phyloP scores from a whole-genome alignment of 495 filamentous ascomycete species.

The Penicillium bialowiezense region DNA sequence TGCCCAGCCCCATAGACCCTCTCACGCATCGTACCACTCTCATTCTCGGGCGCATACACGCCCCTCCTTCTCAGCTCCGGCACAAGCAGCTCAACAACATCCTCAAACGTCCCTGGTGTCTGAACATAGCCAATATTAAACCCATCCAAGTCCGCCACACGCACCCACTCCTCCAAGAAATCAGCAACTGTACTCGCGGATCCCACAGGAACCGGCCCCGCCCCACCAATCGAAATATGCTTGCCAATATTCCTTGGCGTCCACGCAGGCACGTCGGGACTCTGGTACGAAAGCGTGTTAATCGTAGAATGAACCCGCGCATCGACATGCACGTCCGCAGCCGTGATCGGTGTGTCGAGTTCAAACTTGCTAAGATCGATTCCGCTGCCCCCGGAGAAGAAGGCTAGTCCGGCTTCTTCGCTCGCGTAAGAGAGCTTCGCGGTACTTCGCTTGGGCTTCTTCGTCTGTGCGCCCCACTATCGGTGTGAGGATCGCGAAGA shows the following conservation, averaged over 20 bases:
- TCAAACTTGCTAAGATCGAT: conserved; percentile 32
- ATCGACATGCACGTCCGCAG: conserved; percentile 10
- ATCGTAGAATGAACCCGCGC: conserved; percentile 8
- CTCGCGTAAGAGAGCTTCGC: conserved; percentile 32
- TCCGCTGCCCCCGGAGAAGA: conserved; percentile 43
- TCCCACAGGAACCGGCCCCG: conserved; percentile 13
- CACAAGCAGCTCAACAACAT: conserved; percentile 42
- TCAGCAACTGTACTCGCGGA: background rate
- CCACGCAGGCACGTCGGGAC: conserved; percentile 17
- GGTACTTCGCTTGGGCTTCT: conserved; percentile 40
- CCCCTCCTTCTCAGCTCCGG: conserved; percentile 12
- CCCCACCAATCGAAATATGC: conserved; percentile 13
- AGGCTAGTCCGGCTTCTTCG: conserved; percentile 38
- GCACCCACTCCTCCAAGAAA: background rate
- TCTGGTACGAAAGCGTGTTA: conserved; percentile 11
- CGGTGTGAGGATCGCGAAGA: conserved; percentile 36
- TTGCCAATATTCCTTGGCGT: conserved; percentile 19
- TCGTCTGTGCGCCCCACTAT: conserved; percentile 41
- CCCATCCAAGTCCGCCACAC: background rate
- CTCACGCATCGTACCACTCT: conserved; percentile 22
- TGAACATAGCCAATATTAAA: conserved; percentile 3
- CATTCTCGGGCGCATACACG: conserved; percentile 13
- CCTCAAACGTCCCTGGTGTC: conserved; percentile 50
- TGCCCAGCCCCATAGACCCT: conserved; percentile 19
- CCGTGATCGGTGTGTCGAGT: conserved; percentile 9